phyloP scores from a whole-genome alignment of 164 flowering plant species.

The Warburgia ugandensis region DNA sequence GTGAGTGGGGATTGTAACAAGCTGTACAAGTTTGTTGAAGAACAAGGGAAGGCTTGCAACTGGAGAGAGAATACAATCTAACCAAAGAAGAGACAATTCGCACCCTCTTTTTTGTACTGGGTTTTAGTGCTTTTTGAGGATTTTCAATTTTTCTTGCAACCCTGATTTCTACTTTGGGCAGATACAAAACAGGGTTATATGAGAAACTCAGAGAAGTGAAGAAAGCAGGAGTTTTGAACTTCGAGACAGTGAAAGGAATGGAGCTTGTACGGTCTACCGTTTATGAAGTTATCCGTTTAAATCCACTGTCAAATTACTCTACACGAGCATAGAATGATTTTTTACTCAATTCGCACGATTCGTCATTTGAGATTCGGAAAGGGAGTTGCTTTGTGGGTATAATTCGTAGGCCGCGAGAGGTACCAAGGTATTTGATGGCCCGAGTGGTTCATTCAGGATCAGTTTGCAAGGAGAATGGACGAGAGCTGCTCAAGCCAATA shows the following conservation, averaged over 20 bases:
- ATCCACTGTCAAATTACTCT: conserved; percentile 76
- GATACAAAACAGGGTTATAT: conserved; percentile 40
- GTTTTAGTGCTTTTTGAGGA: conserved; percentile 86
- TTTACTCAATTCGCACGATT: conserved; percentile 47
- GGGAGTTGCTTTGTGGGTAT: conserved; percentile 80
- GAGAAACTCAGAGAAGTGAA: conserved; percentile 46
- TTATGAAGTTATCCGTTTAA: conserved; percentile 59
- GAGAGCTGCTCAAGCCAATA: conserved; percentile 45
- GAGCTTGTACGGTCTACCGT: conserved; percentile 63
- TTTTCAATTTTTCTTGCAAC: conserved; percentile 51
- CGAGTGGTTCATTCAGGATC: conserved; percentile 49
- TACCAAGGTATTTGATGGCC: conserved; percentile 55
- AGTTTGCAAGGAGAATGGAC: conserved; percentile 50
- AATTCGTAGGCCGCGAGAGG: conserved; percentile 70
- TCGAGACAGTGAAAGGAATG: conserved; percentile 44
- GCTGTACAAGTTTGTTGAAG: conserved; percentile 41
- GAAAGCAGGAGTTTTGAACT: conserved; percentile 26
- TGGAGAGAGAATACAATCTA: conserved; percentile 42
- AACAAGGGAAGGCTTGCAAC: conserved; percentile 32
- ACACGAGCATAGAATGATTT: conserved; percentile 77
- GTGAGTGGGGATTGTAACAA: conserved; percentile 50
- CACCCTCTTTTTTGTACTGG: conserved; percentile 64
- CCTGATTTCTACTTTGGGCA: conserved; percentile 28
- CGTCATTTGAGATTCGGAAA: conserved; percentile 47
- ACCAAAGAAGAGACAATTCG: conserved; percentile 52